phyloP scores from a whole-genome alignment of 78 protist genomes.

The Paulinella micropora region DNA sequence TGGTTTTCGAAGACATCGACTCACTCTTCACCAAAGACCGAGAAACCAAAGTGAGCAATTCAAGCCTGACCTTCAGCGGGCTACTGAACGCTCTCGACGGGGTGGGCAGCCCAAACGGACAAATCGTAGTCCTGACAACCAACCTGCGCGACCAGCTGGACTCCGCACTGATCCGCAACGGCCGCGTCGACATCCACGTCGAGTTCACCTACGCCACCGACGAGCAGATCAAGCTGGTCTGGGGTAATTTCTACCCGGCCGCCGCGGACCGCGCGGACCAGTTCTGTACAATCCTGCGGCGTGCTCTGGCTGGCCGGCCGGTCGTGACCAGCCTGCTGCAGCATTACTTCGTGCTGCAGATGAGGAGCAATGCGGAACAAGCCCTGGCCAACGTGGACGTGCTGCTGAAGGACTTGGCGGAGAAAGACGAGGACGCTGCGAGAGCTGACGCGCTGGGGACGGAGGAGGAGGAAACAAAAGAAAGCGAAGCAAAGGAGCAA shows the following conservation, averaged over 20 bases:
- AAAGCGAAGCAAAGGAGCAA: too few species aligned
- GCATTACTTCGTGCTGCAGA: not conserved
- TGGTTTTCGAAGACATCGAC: conserved; percentile 34
- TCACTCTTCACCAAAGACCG: conserved; percentile 6
- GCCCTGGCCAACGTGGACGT: not conserved
- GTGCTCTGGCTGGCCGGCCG: not conserved
- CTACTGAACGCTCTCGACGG: conserved; percentile 37
- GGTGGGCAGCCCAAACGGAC: conserved; percentile 11
- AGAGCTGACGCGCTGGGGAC: too few species aligned
- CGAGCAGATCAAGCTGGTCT: not conserved
- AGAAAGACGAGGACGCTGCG: too few species aligned
- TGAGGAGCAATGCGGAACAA: not conserved
- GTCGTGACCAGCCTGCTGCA: not conserved
- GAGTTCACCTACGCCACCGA: not conserved
- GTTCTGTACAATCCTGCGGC: not conserved
- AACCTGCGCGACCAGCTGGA: conserved; percentile 27
- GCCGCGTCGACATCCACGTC: conserved; percentile 13
- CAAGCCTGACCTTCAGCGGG: conserved; percentile 19
- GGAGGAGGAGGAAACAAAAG: too few species aligned
- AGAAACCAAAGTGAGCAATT: not conserved
- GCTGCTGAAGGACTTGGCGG: too few species aligned
- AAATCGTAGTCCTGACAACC: conserved; percentile 22
- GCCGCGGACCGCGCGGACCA: not conserved
- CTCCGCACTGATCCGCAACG: conserved; percentile 27
- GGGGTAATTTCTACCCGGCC: conserved; percentile 16